A percentile compares a stretch with the other conserved stretches of the same genome.
Conservation (phyloP, 345 rosid genomes). For the Geranium rotundifolium region DNA sequence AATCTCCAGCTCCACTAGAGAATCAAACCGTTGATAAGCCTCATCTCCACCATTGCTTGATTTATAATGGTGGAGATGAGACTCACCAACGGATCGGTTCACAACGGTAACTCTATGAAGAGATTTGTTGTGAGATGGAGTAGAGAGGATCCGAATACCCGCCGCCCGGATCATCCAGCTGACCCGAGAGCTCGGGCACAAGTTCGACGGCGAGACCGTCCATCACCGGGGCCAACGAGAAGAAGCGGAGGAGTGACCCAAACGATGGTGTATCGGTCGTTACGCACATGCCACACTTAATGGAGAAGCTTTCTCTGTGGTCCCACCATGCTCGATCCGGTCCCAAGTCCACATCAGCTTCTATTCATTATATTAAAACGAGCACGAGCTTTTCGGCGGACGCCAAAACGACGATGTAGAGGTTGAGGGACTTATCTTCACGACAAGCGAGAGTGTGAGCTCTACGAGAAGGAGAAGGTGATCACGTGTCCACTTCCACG, state of each 20-base stretch:
- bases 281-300: conserved; percentile 54
- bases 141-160: conserved; percentile 94
- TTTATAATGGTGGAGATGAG: too few species aligned
- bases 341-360: conserved; percentile 25
- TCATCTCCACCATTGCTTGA: too few species aligned
- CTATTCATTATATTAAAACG: neutral
- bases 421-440: conserved; percentile 67
- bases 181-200: conserved; percentile 81
- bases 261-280: conserved; percentile 28
- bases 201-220: conserved; percentile 91
- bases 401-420: conserved; percentile 26
- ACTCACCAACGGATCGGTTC: too few species aligned
- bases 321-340: conserved; percentile 28
- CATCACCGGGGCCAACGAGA: conserved; percentile 66
- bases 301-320: conserved; percentile 41
- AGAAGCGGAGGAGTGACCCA: conserved; percentile 61
- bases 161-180: conserved; percentile 86
- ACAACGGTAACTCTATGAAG: too few species aligned
- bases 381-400: conserved; percentile 27
- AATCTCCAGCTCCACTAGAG: too few species aligned
- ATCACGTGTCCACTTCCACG: conserved; percentile 33
- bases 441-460: conserved; percentile 66
- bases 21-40: too few species aligned
- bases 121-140: conserved; percentile 87
- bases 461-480: conserved; percentile 20